Conservation (phyloP, 306 rosid genomes). For the Rosa multiflora region DNA sequence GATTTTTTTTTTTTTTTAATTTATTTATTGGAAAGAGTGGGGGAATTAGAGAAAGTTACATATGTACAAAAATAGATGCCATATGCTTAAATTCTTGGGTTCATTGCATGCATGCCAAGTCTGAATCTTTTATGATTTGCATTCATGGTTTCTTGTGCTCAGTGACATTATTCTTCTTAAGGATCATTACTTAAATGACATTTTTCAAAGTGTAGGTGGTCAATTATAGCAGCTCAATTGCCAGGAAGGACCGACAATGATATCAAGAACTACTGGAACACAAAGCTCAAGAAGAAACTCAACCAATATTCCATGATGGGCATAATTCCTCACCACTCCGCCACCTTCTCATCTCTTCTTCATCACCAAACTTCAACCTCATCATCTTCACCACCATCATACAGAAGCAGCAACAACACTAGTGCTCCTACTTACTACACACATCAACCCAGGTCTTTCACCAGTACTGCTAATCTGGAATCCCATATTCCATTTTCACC, state of each 20-base stretch:
- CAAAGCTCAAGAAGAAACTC: conserved; percentile 85
- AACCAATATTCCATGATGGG: conserved; percentile 31
- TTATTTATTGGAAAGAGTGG: conserved; percentile 1
- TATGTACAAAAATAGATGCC: conserved; percentile 2
- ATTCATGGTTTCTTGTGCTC: conserved; percentile 3
- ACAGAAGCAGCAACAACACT: conserved; percentile 29
- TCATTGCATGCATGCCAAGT: conserved; percentile 29
- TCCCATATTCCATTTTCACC: conserved; percentile 41
- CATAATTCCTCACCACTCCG: conserved; percentile 31
- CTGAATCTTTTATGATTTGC: conserved; percentile 23
- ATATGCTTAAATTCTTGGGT: not conserved
- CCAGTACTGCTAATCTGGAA: conserved; percentile 27
- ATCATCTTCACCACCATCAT: conserved; percentile 36
- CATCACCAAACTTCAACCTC: conserved; percentile 37
- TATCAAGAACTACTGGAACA: conserved; percentile 94
- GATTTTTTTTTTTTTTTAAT: not conserved
- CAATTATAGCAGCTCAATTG: conserved; percentile 84
- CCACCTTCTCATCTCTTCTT: conserved; percentile 32
- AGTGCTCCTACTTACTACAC: conserved; percentile 19
- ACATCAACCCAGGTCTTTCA: conserved; percentile 27
- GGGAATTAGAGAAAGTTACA: not conserved
- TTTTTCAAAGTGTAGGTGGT: conserved; percentile 60
- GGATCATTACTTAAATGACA: not conserved
- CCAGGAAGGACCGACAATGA: conserved; percentile 93
- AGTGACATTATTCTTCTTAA: not conserved